A percentile compares a stretch with the other conserved stretches of the same genome.
These are phyloP conservation scores for Carallia brachiata DNA, from an alignment of 345 rosid genomes.

Conservation along the genomic window DNA sequence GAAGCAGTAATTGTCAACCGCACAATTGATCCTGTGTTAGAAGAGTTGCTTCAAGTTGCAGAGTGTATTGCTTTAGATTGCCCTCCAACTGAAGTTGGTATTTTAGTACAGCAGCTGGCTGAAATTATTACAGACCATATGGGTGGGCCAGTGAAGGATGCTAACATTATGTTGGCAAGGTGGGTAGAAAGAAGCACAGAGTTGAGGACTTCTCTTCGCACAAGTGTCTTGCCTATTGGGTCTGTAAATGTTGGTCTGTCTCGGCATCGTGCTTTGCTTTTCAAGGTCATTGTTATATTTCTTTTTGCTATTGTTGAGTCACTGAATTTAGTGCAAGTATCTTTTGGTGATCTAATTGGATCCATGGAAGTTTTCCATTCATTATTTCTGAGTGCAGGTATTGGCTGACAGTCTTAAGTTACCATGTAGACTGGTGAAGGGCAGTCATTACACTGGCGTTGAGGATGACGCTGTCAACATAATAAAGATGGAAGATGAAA, in stretches of 20 bases:
- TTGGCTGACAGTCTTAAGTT: slow-evolving; percentile 76
- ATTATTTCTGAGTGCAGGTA: slow-evolving; percentile 52
- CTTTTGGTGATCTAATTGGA: too few relatives aligned
- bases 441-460: slow-evolving; percentile 95
- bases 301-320: not conserved
- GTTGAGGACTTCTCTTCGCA: slow-evolving; percentile 69
- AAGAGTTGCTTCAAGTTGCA: slow-evolving; percentile 79
- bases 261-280: slow-evolving; percentile 96
- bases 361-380: slow-evolving; percentile 1
- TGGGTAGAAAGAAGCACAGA: slow-evolving; percentile 89
- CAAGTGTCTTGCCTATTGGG: slow-evolving; percentile 87
- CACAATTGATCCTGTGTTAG: slow-evolving; percentile 64
- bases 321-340: too few relatives aligned
- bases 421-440: slow-evolving; percentile 95
- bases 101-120: slow-evolving; percentile 78
- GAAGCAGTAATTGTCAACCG: slow-evolving; percentile 84
- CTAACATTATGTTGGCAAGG: slow-evolving; percentile 66
- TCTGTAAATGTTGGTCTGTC: slow-evolving; percentile 82
- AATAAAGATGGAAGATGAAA: slow-evolving; percentile 82
- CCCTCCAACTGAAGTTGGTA: slow-evolving; percentile 56
- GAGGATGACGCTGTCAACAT: slow-evolving; percentile 98
- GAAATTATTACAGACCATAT: slow-evolving; percentile 93
- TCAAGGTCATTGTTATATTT: slow-evolving; percentile 60
- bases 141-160: slow-evolving; percentile 98
- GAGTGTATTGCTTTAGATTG: slow-evolving; percentile 76